These are phyloP conservation scores for Xylaria castorea DNA, from an alignment of 495 filamentous ascomycete genomes.

Conservation along the genomic window DNA sequence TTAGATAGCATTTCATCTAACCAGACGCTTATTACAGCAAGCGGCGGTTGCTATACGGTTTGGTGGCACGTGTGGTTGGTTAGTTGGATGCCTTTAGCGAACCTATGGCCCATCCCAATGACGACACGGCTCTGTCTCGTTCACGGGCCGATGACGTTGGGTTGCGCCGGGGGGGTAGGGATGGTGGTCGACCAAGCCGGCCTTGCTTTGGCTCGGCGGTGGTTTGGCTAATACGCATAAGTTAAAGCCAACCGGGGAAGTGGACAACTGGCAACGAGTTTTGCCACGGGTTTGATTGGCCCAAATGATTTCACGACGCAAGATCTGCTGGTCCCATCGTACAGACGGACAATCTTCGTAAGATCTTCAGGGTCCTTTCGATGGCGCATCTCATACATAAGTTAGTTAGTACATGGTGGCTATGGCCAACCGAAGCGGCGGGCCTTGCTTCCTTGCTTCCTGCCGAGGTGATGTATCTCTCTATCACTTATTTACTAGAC, in stretches of 20 bases:
- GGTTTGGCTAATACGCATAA: conserved; percentile 16
- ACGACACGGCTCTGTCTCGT: conserved; percentile 22
- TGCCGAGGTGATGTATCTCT: conserved; percentile 5
- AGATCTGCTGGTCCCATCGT: conserved; percentile 23
- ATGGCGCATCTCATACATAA: conserved; percentile 12
- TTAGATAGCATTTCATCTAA: conserved; percentile 10
- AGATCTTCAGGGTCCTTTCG: conserved; percentile 27
- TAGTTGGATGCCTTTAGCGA: neutral
- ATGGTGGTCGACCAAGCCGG: neutral
- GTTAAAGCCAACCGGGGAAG: conserved; percentile 17
- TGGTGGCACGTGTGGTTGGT: conserved; percentile 13
- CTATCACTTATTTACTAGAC: neutral
- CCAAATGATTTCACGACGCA: neutral
- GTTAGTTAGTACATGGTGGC: neutral
- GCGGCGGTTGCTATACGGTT: neutral
- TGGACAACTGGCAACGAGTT: conserved; percentile 13
- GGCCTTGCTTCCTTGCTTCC: neutral
- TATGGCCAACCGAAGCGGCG: conserved; percentile 7
- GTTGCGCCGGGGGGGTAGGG: conserved; percentile 4
- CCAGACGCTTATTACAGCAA: neutral
- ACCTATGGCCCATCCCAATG: conserved; percentile 12
- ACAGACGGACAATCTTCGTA: conserved; percentile 8
- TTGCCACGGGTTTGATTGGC: conserved; percentile 17
- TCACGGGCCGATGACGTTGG: conserved; percentile 27
- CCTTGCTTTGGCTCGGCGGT: conserved; percentile 1